Evolutionary conservation across 768 basidiomycete species (phyloP).

Genomic region (Hericium rajendrae): DNA sequence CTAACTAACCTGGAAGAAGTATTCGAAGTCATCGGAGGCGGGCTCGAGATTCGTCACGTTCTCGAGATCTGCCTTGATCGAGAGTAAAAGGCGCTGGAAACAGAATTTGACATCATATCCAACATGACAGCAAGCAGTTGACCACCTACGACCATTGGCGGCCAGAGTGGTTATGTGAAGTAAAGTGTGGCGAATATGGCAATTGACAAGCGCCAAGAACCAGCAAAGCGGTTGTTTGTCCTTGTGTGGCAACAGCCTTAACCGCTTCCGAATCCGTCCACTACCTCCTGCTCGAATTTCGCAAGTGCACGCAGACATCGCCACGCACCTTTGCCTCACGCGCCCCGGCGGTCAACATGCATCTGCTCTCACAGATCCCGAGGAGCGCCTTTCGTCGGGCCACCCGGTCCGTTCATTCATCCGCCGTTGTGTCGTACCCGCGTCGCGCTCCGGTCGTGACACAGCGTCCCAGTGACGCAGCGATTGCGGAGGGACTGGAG

Average conservation of each 20-base stretch:
- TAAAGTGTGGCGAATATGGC: constrained; percentile 6
- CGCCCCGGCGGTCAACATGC: neutral
- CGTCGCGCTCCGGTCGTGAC: neutral
- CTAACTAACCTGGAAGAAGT: constrained; percentile 57
- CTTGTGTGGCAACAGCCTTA: constrained; percentile 3
- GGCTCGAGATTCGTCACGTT: constrained; percentile 66
- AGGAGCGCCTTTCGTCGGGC: neutral
- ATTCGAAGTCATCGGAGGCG: constrained; percentile 61
- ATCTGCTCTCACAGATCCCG: neutral
- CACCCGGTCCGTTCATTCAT: constrained; percentile 19
- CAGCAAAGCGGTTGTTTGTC: constrained; percentile 11
- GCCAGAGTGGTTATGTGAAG: neutral
- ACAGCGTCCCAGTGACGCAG: constrained; percentile 1
- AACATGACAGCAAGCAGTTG: neutral
- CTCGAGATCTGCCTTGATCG: constrained; percentile 74
- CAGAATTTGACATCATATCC: constrained; percentile 10
- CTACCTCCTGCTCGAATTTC: neutral
- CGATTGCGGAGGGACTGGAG: constrained; percentile 14
- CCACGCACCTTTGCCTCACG: constrained; percentile 1
- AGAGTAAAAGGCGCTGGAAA: constrained; percentile 47
- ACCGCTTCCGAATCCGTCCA: neutral
- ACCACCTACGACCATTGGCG: constrained; percentile 41
- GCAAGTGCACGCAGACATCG: neutral
- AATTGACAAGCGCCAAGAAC: constrained; percentile 5
- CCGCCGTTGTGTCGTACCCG: constrained; percentile 4